phyloP scores from a whole-genome alignment of 192 early-diverging fungal genomes.

The Coemansia pectinata region DNA sequence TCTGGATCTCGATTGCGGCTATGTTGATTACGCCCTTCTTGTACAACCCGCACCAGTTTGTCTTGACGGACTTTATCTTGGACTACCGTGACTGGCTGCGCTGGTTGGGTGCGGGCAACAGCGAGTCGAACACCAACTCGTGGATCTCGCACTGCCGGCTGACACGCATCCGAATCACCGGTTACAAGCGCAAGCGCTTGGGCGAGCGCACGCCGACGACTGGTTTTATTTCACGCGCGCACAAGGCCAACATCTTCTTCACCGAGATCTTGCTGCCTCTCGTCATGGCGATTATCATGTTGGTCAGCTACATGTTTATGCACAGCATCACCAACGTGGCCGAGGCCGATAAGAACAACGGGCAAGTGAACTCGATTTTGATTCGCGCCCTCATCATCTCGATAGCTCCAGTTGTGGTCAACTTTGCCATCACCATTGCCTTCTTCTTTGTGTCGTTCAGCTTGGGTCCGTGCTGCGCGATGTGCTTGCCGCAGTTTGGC shows the following conservation, averaged over 20 bases:
- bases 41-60: conserved; percentile 89
- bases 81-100: conserved; percentile 81
- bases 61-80: conserved; percentile 72
- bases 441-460: conserved; percentile 68
- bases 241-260: conserved; percentile 65
- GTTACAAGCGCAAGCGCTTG: conserved; percentile 74
- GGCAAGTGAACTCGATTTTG: conserved; percentile 51
- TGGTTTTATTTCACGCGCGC: conserved; percentile 67
- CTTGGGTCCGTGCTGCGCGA: conserved; percentile 61
- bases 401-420: conserved; percentile 68
- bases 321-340: conserved; percentile 59
- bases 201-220: conserved; percentile 65
- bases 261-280: conserved; percentile 74
- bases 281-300: conserved; percentile 61
- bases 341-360: conserved; percentile 30
- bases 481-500: conserved; percentile 73
- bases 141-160: conserved; percentile 77
- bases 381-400: conserved; percentile 66
- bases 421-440: conserved; percentile 62
- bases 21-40: conserved; percentile 79
- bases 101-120: conserved; percentile 83
- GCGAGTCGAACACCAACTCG: conserved; percentile 70
- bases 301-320: conserved; percentile 67
- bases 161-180: conserved; percentile 71
- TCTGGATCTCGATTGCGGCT: conserved; percentile 80